Evolutionary conservation across 768 basidiomycete genomes (phyloP).

Genomic region (Mycena galopus): DNA sequence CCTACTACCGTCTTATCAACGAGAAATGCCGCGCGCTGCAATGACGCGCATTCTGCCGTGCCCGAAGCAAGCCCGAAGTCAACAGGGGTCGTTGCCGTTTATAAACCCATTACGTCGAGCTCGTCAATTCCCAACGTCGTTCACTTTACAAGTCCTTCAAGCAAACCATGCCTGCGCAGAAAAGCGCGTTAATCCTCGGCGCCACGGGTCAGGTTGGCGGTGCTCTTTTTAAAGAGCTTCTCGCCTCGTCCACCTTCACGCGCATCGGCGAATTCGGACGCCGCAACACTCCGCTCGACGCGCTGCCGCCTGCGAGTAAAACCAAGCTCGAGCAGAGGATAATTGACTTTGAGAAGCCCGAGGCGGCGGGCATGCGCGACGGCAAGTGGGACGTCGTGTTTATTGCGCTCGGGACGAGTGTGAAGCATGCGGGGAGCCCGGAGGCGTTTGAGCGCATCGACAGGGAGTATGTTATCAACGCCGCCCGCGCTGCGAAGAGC

Average conservation of each 20-base stretch:
- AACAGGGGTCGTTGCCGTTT: too few species aligned
- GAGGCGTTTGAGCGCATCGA: conserved; percentile 84
- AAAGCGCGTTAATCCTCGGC: conserved; percentile 68
- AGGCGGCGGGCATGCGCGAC: conserved; percentile 61
- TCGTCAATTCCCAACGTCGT: too few species aligned
- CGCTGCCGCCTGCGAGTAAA: conserved; percentile 52
- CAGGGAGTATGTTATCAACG: conserved; percentile 83
- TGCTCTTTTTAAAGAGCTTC: conserved; percentile 70
- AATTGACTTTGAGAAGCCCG: conserved; percentile 78
- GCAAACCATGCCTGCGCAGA: conserved; percentile 25
- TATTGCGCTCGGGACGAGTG: conserved; percentile 81
- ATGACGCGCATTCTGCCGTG: too few species aligned
- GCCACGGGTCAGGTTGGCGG: conserved; percentile 54
- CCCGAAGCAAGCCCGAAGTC: too few species aligned
- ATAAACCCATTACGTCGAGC: too few species aligned
- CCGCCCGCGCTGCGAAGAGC: conserved; percentile 73
- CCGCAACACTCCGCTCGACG: conserved; percentile 61
- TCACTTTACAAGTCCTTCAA: too few species aligned
- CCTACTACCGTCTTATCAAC: too few species aligned
- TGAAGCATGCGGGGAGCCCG: conserved; percentile 69
- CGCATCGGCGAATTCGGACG: conserved; percentile 81
- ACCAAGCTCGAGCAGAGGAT: conserved; percentile 77
- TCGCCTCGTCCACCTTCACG: conserved; percentile 66
- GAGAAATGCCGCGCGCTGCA: too few species aligned
- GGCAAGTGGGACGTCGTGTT: conserved; percentile 83